A percentile compares a stretch with the other conserved stretches of the same genome.
Conservation (phyloP, 2,329 filamentous ascomycete species). For the Fusarium cyanostomum region DNA sequence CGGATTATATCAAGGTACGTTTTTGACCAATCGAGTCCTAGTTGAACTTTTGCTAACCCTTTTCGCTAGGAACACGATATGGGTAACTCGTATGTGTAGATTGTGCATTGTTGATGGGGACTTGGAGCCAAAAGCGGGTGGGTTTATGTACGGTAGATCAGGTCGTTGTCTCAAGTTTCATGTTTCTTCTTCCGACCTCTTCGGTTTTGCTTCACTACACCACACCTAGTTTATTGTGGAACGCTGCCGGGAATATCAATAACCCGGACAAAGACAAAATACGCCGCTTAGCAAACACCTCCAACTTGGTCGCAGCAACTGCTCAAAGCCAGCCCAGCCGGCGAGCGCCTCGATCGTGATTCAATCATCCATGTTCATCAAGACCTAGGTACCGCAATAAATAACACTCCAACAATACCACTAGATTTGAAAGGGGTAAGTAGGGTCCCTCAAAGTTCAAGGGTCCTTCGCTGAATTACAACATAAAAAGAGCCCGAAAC, state of each 20-base stretch:
- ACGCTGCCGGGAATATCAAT: background rate
- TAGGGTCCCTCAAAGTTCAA: background rate
- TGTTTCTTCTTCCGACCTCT: constrained; percentile 13
- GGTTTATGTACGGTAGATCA: constrained; percentile 35
- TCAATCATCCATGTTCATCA: constrained; percentile 2
- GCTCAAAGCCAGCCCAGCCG: constrained; percentile 11
- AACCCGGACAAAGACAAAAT: background rate
- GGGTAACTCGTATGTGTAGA: constrained; percentile 67
- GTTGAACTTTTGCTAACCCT: constrained; percentile 21
- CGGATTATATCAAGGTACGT: constrained; percentile 88
- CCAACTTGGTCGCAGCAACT: background rate
- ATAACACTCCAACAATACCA: constrained; percentile 5
- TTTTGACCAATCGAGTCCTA: background rate
- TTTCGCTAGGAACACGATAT: constrained; percentile 68
- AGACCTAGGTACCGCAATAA: constrained; percentile 5
- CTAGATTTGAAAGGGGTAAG: constrained; percentile 2
- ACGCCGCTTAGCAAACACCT: background rate
- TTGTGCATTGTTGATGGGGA: constrained; percentile 23
- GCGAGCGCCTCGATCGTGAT: background rate
- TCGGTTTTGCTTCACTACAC: background rate
- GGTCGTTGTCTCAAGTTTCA: constrained; percentile 16
- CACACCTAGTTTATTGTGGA: constrained; percentile 1
- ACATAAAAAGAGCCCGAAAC: constrained; percentile 33
- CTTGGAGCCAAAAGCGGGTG: constrained; percentile 38
- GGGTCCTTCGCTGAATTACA: constrained; percentile 13